Evolutionary conservation across 2,329 filamentous ascomycete species (phyloP).

Genomic region (Elsinoe perseae): DNA sequence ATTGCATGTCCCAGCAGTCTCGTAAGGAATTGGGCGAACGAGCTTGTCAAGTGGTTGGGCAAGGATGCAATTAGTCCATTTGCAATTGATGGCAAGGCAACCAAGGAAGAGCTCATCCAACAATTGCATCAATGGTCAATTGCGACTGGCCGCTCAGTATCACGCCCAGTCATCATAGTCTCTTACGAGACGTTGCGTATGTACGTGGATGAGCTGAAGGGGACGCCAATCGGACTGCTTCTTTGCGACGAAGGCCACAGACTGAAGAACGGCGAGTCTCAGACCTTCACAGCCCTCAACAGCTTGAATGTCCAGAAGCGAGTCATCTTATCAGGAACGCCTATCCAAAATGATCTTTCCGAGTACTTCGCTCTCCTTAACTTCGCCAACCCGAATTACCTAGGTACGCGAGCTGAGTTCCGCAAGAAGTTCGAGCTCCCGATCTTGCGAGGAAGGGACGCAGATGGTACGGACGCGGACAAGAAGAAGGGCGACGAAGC

Average conservation of each 20-base stretch:
- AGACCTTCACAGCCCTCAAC: constrained; percentile 88
- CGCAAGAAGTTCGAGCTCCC: constrained; percentile 90
- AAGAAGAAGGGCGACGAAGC: constrained; percentile 76
- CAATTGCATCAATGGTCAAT: constrained; percentile 95
- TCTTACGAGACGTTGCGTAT: constrained; percentile 93
- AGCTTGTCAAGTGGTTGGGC: constrained; percentile 92
- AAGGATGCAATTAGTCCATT: constrained; percentile 86
- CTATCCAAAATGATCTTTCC: constrained; percentile 96
- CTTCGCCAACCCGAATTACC: constrained; percentile 88
- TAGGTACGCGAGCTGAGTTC: constrained; percentile 84
- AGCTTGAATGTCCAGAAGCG: constrained; percentile 81
- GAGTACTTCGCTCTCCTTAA: constrained; percentile 95
- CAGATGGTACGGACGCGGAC: constrained; percentile 76
- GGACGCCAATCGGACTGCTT: constrained; percentile 83
- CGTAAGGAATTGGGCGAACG: constrained; percentile 97
- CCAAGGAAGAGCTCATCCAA: constrained; percentile 82
- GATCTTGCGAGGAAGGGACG: constrained; percentile 84
- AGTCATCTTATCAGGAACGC: constrained; percentile 92
- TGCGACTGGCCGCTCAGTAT: constrained; percentile 78
- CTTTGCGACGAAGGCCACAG: constrained; percentile 96
- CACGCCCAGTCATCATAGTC: constrained; percentile 89
- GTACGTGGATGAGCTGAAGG: constrained; percentile 81
- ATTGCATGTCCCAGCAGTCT: constrained; percentile 95
- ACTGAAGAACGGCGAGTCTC: constrained; percentile 91
- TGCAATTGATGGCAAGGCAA: constrained; percentile 91